Conservation (phyloP, 148 eudicot species). For the Cornus suecica region DNA sequence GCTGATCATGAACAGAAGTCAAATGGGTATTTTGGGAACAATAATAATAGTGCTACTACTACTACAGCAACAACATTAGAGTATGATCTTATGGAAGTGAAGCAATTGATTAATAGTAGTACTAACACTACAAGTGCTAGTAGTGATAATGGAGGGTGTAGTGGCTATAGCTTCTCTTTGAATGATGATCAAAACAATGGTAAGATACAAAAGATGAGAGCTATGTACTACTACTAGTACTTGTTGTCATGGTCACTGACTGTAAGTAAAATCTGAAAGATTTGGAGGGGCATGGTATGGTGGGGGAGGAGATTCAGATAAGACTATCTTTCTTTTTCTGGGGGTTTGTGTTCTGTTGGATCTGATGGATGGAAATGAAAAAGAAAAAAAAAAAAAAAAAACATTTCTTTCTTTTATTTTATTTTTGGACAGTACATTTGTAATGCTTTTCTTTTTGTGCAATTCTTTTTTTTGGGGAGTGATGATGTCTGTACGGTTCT, state of each 20-base stretch:
- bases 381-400: neutral
- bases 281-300: slow-evolving; percentile 22
- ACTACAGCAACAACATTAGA: too few relatives aligned
- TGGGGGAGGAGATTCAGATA: slow-evolving; percentile 10
- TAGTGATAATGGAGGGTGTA: neutral
- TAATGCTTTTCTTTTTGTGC: slow-evolving; percentile 25
- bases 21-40: slow-evolving; percentile 21
- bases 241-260: slow-evolving; percentile 19
- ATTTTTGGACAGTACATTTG: slow-evolving; percentile 24
- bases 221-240: slow-evolving; percentile 30
- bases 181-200: slow-evolving; percentile 38
- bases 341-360: slow-evolving; percentile 26
- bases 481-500: slow-evolving; percentile 12
- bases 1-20: slow-evolving; percentile 11
- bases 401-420: neutral
- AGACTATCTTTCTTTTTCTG: slow-evolving; percentile 13
- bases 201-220: slow-evolving; percentile 35
- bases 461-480: slow-evolving; percentile 24
- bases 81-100: slow-evolving; percentile 37
- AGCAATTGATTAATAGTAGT: slow-evolving; percentile 21
- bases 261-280: slow-evolving; percentile 21
- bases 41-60: slow-evolving; percentile 8
- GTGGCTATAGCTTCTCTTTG: slow-evolving; percentile 15
- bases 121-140: too few relatives aligned
- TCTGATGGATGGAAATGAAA: slow-evolving; percentile 1